These are phyloP conservation scores for Euphorbia peplus DNA, from an alignment of 345 rosid genomes.

Conservation along the genomic window DNA sequence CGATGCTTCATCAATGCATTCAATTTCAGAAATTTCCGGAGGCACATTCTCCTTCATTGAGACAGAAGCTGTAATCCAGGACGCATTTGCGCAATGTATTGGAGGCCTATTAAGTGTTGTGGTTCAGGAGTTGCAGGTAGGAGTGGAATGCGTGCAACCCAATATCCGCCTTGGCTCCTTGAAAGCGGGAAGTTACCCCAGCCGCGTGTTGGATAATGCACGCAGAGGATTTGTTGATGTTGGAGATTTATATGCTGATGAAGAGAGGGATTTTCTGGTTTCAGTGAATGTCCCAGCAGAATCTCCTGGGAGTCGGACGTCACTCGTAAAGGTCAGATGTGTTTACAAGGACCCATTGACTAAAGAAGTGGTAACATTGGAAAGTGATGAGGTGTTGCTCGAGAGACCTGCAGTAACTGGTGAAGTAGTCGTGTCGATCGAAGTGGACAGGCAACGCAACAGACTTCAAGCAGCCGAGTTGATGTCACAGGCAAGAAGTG, in stretches of 20 bases:
- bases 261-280: conserved; percentile 88
- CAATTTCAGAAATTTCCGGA: conserved; percentile 79
- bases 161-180: conserved; percentile 51
- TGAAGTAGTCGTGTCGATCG: conserved; percentile 55
- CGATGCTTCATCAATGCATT: conserved; percentile 91
- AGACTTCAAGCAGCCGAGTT: conserved; percentile 86
- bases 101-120: conserved; percentile 97
- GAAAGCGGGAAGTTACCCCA: conserved; percentile 76
- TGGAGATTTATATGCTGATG: conserved; percentile 94
- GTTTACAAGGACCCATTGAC: conserved; percentile 71
- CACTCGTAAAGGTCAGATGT: conserved; percentile 71
- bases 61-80: conserved; percentile 83
- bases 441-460: conserved; percentile 93
- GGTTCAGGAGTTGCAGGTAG: conserved; percentile 76
- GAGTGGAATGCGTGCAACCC: conserved; percentile 50
- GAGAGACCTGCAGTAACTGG: conserved; percentile 53
- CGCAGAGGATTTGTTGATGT: conserved; percentile 56
- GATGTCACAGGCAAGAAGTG: conserved; percentile 69
- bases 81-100: conserved; percentile 97
- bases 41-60: conserved; percentile 97
- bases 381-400: conserved; percentile 52
- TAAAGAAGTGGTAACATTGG: conserved; percentile 50
- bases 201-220: conserved; percentile 44
- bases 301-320: conserved; percentile 38
- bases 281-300: conserved; percentile 66